Evolutionary conservation across 257 asterid species (phyloP).

Genomic region (Solanum gracilifrons): DNA sequence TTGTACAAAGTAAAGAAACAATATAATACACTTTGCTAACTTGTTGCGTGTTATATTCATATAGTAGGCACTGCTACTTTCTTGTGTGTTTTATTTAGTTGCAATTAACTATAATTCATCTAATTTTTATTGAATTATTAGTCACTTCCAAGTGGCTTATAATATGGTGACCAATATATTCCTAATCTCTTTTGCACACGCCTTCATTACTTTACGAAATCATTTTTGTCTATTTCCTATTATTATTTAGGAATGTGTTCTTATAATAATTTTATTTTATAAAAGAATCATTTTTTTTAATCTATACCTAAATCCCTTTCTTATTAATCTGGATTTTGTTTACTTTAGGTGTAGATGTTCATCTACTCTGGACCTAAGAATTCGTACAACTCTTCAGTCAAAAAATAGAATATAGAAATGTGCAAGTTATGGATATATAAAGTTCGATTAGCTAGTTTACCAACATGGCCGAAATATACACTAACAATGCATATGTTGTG

Average conservation of each 20-base stretch:
- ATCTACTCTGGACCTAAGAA: slow-evolving; percentile 1
- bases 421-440: not conserved
- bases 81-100: not conserved
- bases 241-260: not conserved
- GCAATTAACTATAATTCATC: not conserved
- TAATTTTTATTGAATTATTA: not conserved
- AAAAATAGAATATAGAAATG: not conserved
- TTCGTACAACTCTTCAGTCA: not conserved
- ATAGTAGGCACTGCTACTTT: not conserved
- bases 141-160: not conserved
- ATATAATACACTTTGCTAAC: not conserved
- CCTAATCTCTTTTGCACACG: slow-evolving; percentile 21
- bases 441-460: not conserved
- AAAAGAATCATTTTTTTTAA: not conserved
- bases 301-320: not conserved
- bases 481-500: not conserved
- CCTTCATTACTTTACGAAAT: slow-evolving; percentile 2
- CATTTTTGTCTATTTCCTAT: not conserved
- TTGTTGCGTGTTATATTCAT: not conserved
- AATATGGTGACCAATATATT: slow-evolving; percentile 16
- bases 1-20: not conserved
- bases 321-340: not conserved
- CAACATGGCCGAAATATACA: not conserved
- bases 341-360: slow-evolving; percentile 3
- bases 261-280: not conserved